phyloP scores from a whole-genome alignment of 805 yeast species.

The Pichia ethanolica region DNA sequence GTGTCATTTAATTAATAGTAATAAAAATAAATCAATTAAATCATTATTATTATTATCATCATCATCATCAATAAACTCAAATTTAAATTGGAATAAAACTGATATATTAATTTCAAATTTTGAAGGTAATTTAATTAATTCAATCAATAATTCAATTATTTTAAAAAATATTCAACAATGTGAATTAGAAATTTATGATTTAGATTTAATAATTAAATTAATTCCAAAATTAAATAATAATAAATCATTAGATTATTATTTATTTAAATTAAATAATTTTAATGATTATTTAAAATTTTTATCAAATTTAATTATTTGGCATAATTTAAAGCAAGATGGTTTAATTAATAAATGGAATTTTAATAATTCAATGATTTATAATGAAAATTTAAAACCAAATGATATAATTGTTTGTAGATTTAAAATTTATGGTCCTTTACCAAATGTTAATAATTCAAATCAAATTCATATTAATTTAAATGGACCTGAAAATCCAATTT shows the following conservation, averaged over 20 bases:
- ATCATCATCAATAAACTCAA: too few relatives aligned
- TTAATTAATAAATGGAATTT: constrained; percentile 43
- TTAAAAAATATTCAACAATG: constrained; percentile 25
- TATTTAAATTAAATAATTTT: constrained; percentile 28
- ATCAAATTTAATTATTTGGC: constrained; percentile 42
- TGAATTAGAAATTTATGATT: constrained; percentile 17
- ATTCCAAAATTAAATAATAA: constrained; percentile 28
- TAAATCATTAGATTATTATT: constrained; percentile 18
- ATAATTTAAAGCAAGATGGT: constrained; percentile 38
- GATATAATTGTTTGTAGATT: constrained; percentile 54
- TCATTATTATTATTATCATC: too few relatives aligned
- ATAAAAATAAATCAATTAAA: too few relatives aligned
- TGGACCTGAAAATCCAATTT: constrained; percentile 16
- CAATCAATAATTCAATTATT: constrained; percentile 10
- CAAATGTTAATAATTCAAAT: not conserved
- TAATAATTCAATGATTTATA: constrained; percentile 23
- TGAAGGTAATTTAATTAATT: not conserved
- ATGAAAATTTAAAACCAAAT: constrained; percentile 18
- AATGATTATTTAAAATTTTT: constrained; percentile 34
- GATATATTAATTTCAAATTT: not conserved
- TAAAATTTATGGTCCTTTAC: constrained; percentile 55
- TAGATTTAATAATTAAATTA: constrained; percentile 34
- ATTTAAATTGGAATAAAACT: not conserved
- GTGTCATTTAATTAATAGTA: not conserved
- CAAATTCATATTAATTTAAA: constrained; percentile 20